These are phyloP conservation scores for Yamadazyma songkhlaensis DNA, from an alignment of 1,139 yeast species.

Conservation along the genomic window DNA sequence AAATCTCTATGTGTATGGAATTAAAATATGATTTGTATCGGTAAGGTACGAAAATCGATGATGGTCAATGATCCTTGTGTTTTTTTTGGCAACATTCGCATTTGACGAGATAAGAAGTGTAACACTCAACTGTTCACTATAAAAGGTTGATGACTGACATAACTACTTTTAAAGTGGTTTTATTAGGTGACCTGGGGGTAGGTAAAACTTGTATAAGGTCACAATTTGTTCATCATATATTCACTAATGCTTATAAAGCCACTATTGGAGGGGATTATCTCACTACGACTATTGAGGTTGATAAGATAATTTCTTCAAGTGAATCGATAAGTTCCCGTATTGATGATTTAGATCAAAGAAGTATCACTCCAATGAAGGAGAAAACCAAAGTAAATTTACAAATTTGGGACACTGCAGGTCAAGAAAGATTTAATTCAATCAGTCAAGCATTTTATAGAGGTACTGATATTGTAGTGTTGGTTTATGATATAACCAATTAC, in stretches of 20 bases:
- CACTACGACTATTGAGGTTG: constrained; percentile 38
- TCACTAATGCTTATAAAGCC: constrained; percentile 57
- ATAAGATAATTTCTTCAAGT: background rate
- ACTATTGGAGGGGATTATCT: constrained; percentile 63
- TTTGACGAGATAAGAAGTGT: background rate
- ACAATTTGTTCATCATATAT: constrained; percentile 57
- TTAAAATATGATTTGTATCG: too few relatives aligned
- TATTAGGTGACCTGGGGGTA: constrained; percentile 61
- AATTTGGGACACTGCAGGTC: constrained; percentile 70
- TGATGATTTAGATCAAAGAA: background rate
- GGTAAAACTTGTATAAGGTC: constrained; percentile 62
- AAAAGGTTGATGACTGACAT: background rate
- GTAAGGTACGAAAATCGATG: background rate
- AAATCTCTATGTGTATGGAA: background rate
- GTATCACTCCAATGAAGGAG: background rate
- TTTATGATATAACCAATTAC: constrained; percentile 56
- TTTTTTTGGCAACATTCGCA: background rate
- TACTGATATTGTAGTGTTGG: constrained; percentile 55
- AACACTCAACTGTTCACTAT: background rate
- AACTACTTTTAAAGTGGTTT: constrained; percentile 44
- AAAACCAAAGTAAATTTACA: constrained; percentile 38
- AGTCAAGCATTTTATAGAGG: constrained; percentile 61
- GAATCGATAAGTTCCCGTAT: background rate
- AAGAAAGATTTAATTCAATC: constrained; percentile 59
- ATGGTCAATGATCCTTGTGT: constrained; percentile 1